A percentile compares a stretch with the other conserved stretches of the same genome.
Conservation (phyloP, 2,329 filamentous ascomycete genomes). For the Nemania sp. region DNA sequence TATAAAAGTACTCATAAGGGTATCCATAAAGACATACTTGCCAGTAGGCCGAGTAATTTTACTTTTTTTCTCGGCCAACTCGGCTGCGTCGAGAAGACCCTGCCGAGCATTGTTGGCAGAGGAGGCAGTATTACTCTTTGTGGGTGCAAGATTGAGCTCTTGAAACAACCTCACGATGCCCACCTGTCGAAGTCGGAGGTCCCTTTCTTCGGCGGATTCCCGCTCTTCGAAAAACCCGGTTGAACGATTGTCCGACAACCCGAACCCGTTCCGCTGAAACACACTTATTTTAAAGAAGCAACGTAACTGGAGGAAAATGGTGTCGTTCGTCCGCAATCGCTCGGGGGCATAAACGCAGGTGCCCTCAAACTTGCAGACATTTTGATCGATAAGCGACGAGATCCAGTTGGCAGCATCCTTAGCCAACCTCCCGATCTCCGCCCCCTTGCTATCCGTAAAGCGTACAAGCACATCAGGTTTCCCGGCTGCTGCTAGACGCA, state of each 20-base stretch:
- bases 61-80: conserved; percentile 83
- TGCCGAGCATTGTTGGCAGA: conserved; percentile 86
- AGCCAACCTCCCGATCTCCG: conserved; percentile 86
- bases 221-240: conserved; percentile 83
- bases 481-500: conserved; percentile 67
- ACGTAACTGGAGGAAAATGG: conserved; percentile 87
- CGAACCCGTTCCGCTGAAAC: conserved; percentile 74
- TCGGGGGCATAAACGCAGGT: conserved; percentile 92
- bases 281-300: conserved; percentile 81
- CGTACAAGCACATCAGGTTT: conserved; percentile 89
- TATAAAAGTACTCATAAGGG: not conserved
- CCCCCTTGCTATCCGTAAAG: conserved; percentile 82
- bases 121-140: conserved; percentile 77
- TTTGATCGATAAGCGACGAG: conserved; percentile 90
- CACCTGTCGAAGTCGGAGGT: conserved; percentile 85
- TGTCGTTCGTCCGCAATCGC: conserved; percentile 87
- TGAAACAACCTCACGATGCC: conserved; percentile 89
- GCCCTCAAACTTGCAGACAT: conserved; percentile 87
- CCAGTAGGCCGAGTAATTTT: conserved; percentile 60
- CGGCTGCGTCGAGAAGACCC: conserved; percentile 85
- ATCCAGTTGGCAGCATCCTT: conserved; percentile 93
- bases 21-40: conserved; percentile 28
- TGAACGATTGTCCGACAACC: conserved; percentile 75
- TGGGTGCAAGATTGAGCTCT: conserved; percentile 85
- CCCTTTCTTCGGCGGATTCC: conserved; percentile 87